Base-by-base conservation (phyloP, 2,329 filamentous ascomycete genomes). In the Pseudogymnoascus sp. region DNA sequence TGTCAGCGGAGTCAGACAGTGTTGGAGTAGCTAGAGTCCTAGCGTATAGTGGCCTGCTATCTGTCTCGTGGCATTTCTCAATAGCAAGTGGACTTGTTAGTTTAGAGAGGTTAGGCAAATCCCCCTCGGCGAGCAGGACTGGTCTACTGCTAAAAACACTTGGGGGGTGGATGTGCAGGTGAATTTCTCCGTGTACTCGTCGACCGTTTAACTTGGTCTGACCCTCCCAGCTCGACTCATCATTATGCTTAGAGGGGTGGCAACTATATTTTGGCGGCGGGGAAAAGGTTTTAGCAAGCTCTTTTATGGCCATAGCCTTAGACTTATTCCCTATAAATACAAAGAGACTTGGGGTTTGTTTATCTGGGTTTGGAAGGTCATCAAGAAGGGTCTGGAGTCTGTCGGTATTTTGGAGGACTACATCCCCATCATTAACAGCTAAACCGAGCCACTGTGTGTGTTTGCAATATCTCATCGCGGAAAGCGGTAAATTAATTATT, bases 271-370 rank as follows among this genome's bases (percentile, higher is more conserved):
- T 63, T 10, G 60, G 61, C 33, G 41, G 61, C 17, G 60, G 61
- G 42, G 65, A 66, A 44, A 65, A 65, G 9, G 60, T 65, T 44
- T 65, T 63, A 25, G 62, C 61, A 5, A 66, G 35, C 48, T 63
- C 65, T 66, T 63, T 66, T 8, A 66, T 63, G 31, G 63, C 61
- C 36, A 65, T 61, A 10, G 61, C 63, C 39, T 66, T 66, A 17
- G 63, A 66, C 55, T 25, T 63, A 36, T 66, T 66, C 61, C 61
- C 61, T 55, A 66, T 63, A 61, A 65, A 65, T 38, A 66, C 61
- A 62, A 66, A 21, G 36, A 66, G 65, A 61, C 65, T 65, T 59
- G 62, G 63, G 27, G 15, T 59, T 59, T 66, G 63, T 59, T 62
- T 35, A 31, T 65, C 58, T 38, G 36, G 36, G 36, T 38, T 38